A percentile compares a stretch with the other conserved stretches of the same genome.
Evolutionary conservation across 257 asterid species (phyloP).

Genomic region (Gentiana straminea): DNA sequence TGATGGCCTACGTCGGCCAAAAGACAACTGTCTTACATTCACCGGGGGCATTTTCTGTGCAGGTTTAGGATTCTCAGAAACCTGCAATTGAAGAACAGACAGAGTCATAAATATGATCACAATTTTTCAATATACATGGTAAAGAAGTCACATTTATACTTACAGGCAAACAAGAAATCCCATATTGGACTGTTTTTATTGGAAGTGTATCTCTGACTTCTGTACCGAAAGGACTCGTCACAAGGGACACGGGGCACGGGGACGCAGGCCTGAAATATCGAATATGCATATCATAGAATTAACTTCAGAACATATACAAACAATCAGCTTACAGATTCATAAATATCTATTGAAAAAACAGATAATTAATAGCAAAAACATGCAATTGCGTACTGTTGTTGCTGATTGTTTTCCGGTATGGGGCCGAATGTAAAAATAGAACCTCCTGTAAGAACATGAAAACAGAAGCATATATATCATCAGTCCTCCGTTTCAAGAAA

Average conservation of each 20-base stretch:
- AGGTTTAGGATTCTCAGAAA: conserved; percentile 16
- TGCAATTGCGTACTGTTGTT: conserved; percentile 11
- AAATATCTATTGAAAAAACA: background rate
- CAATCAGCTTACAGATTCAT: background rate
- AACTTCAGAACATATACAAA: background rate
- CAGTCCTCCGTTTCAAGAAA: too few species aligned
- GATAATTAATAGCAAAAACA: background rate
- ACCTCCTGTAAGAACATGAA: background rate
- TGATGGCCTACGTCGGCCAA: conserved; percentile 5
- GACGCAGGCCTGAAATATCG: conserved; percentile 12
- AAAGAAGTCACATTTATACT: conserved; percentile 9
- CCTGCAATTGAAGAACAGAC: conserved; percentile 7
- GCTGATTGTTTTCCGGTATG: background rate
- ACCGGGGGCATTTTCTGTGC: conserved; percentile 4
- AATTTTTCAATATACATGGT: background rate
- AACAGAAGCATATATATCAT: background rate
- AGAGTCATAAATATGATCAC: background rate
- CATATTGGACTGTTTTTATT: conserved; percentile 13
- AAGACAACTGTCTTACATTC: conserved; percentile 13
- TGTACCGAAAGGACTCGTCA: conserved; percentile 12
- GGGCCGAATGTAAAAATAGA: background rate
- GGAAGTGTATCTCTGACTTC: conserved; percentile 9
- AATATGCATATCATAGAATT: background rate
- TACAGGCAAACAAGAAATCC: conserved; percentile 28
- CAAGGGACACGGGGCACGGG: conserved; percentile 3